A percentile compares a stretch with the other conserved stretches of the same genome.
These are phyloP conservation scores for Botrytis porri DNA, from an alignment of 2,329 filamentous ascomycete genomes.

Conservation along the genomic window DNA sequence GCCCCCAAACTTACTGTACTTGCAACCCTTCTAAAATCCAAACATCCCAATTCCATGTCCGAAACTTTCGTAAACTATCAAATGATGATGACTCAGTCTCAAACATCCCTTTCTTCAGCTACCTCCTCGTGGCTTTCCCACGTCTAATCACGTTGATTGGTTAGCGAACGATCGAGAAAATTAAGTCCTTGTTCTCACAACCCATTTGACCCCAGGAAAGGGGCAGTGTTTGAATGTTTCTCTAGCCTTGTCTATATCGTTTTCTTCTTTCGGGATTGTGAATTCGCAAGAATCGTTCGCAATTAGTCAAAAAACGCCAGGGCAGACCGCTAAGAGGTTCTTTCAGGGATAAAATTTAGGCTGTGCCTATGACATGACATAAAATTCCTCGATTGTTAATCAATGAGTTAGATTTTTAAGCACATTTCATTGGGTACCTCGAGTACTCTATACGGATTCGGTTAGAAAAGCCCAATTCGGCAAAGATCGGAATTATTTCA, in stretches of 20 bases:
- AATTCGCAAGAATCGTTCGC: background rate
- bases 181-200: background rate
- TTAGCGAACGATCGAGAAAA: background rate
- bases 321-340: background rate
- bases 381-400: background rate
- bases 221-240: conserved; percentile 5
- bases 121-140: background rate
- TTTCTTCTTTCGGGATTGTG: background rate
- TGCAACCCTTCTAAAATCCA: background rate
- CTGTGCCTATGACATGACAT: background rate
- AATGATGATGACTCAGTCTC: conserved; percentile 13
- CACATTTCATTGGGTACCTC: background rate
- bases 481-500: background rate
- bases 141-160: background rate
- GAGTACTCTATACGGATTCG: background rate
- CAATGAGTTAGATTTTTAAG: background rate
- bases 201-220: background rate
- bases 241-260: conserved; percentile 2
- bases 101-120: conserved; percentile 1
- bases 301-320: conserved; percentile 6
- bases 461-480: background rate
- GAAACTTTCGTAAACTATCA: background rate
- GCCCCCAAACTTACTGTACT: conserved; percentile 9
- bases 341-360: background rate
- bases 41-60: background rate